These are phyloP conservation scores for Leishmania tropica DNA, from an alignment of 208 protist species.

Conservation along the genomic window DNA sequence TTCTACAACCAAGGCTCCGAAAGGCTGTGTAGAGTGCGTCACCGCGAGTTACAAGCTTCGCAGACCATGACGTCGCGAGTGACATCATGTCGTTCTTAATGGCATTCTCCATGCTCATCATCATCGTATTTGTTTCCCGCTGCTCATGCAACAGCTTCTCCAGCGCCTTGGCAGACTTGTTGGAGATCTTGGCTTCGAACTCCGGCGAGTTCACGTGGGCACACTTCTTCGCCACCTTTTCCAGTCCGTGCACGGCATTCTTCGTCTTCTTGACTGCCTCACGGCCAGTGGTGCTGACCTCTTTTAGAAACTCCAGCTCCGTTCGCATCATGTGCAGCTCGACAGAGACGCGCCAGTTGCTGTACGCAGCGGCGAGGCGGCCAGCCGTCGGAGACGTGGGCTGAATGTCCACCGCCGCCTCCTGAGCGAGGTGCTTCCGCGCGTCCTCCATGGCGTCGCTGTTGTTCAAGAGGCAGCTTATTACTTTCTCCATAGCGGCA, in stretches of 20 bases:
- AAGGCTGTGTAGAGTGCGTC: constrained; percentile 6
- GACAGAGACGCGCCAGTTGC: constrained; percentile 1
- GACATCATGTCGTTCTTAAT: neutral
- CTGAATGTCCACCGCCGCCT: neutral
- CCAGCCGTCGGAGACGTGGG: neutral
- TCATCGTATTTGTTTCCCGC: neutral
- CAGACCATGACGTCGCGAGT: neutral
- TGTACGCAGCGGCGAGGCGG: constrained; percentile 6
- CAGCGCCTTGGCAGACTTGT: neutral
- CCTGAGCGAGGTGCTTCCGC: neutral
- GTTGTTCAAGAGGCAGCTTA: constrained; percentile 8
- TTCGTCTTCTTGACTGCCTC: constrained; percentile 1
- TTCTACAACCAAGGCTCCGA: neutral
- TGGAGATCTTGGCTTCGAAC: neutral
- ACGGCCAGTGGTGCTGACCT: constrained; percentile 3
- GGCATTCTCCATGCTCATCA: neutral
- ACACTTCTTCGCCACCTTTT: constrained; percentile 12
- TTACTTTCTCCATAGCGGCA: constrained; percentile 9
- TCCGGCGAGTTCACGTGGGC: constrained; percentile 1
- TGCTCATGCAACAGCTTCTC: constrained; percentile 3
- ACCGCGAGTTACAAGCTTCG: neutral
- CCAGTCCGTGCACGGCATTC: neutral
- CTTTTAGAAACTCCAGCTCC: constrained; percentile 7
- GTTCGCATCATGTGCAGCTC: constrained; percentile 4
- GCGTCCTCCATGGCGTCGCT: neutral